Evolutionary conservation across 2,329 filamentous ascomycete species (phyloP), one percentile per base, ranked within the genome.

Genomic region (Talaromyces verruculosus): DNA sequence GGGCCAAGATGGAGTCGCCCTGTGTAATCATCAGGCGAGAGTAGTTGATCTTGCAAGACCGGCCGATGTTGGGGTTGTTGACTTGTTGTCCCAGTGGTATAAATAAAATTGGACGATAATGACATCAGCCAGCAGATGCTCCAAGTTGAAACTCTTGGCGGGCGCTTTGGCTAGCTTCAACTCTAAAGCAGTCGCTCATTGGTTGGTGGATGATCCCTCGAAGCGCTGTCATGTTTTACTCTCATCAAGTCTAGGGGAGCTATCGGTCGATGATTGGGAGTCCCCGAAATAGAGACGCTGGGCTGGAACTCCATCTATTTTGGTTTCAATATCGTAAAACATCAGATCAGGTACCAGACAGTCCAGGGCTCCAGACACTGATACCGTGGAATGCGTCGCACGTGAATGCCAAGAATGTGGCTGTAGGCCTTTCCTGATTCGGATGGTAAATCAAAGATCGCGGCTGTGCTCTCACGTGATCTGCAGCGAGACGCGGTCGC

Each of bases 211-310:
- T 3, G 19, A 45, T 43, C 15, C 57, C 22, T 45, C 51, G 10
- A 60, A 62, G 65, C 61, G 60, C 61, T 53, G 11, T 55, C 15
- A 25, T 63, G 65, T 66, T 66, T 66, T 51, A 37, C 30, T 33
- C 17, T 43, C 49, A n/a, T 25, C 6, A 39, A 2, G 55, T 25
- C 30, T 10, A 19, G n/a, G 39, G 39, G 39, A 35, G 15, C 62
- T 49, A n/a, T 58, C 13, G 8, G 28, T 6, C 28, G 25, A 4
- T 64, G 39, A 64, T 64, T 64, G 62, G 62, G 19, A 39, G 53
- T 7, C 33, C 6, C 30, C 19, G 11, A 35, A 39, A 57, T 57
- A 17, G n/a, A 33, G 13, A 28, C 2, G 5, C 11, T 47, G 43
- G 43, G 10, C 15, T 28, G n/a, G 13, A 25, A n/a, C 35, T n/a